A percentile compares a stretch with the other conserved stretches of the same genome.
These are phyloP conservation scores for Sporothrix curviconia DNA, from an alignment of 2,329 filamentous ascomycete species.

Conservation along the genomic window DNA sequence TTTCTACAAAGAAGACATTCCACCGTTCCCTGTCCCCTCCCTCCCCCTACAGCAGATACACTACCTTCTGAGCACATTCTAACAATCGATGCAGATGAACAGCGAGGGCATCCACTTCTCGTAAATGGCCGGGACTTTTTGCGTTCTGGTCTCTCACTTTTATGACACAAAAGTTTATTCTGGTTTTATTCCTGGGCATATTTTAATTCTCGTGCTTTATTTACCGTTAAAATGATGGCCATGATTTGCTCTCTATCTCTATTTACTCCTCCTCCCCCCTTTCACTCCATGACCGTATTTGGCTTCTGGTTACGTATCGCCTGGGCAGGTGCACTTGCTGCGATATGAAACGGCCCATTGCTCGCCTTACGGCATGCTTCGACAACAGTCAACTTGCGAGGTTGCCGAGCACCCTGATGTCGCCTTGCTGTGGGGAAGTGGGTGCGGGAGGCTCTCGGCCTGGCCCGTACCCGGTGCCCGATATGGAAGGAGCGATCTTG, in stretches of 20 bases:
- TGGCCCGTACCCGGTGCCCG: neutral
- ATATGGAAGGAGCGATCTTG: neutral
- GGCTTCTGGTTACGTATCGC: too few species aligned
- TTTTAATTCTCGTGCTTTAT: neutral
- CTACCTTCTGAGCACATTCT: constrained; percentile 1
- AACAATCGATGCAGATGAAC: constrained; percentile 13
- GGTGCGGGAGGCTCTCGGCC: neutral
- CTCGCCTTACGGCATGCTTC: too few species aligned
- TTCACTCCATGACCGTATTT: neutral
- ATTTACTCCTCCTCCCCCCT: neutral
- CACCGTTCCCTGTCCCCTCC: too few species aligned
- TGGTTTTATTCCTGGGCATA: neutral
- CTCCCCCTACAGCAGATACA: too few species aligned
- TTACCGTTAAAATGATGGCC: neutral
- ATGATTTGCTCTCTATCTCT: neutral
- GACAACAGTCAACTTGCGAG: too few species aligned
- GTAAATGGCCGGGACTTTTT: neutral
- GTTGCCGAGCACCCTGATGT: too few species aligned
- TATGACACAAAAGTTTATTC: neutral
- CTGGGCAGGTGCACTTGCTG: too few species aligned
- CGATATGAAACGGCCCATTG: too few species aligned
- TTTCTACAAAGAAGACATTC: too few species aligned
- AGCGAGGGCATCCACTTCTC: constrained; percentile 9
- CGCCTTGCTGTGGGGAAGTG: neutral
- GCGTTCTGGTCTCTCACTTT: neutral